Conservation (phyloP, 352 stramenopile species). For the Phytophthora foliorum region DNA sequence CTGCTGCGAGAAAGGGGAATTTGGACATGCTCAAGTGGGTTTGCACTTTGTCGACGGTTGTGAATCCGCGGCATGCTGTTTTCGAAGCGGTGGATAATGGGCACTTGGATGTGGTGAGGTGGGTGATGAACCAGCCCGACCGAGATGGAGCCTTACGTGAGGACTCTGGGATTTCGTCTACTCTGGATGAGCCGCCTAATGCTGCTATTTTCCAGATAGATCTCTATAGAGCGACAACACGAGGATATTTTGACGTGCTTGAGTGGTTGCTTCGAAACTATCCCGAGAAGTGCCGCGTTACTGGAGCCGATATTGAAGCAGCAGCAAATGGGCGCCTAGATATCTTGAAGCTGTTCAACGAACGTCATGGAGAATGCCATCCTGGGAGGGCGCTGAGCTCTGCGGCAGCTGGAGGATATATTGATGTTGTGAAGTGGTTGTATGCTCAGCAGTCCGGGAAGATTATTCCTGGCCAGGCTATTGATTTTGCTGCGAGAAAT, state of each 20-base stretch:
- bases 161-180: background rate
- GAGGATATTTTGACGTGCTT: constrained; percentile 16
- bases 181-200: background rate
- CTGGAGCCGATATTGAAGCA: constrained; percentile 7
- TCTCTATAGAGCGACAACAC: constrained; percentile 1
- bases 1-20: constrained; percentile 16
- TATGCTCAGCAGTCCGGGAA: background rate
- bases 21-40: constrained; percentile 23
- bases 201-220: background rate
- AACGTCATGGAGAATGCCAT: background rate
- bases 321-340: constrained; percentile 18
- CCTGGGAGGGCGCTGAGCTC: background rate
- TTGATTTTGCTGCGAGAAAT: constrained; percentile 16
- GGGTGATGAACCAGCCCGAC: constrained; percentile 12
- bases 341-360: constrained; percentile 9
- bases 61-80: background rate
- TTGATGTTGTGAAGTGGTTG: constrained; percentile 27
- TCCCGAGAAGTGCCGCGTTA: background rate
- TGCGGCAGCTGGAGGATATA: constrained; percentile 11
- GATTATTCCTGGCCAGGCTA: background rate
- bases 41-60: constrained; percentile 11
- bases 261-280: constrained; percentile 18
- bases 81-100: constrained; percentile 11
- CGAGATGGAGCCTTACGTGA: background rate
- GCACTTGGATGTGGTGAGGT: constrained; percentile 21